Percentiles rank a stretch among this genome's conserved stretches.
These are phyloP conservation scores for Phanerodontia chrysosporium DNA, from an alignment of 768 basidiomycete species.

Conservation along the genomic window DNA sequence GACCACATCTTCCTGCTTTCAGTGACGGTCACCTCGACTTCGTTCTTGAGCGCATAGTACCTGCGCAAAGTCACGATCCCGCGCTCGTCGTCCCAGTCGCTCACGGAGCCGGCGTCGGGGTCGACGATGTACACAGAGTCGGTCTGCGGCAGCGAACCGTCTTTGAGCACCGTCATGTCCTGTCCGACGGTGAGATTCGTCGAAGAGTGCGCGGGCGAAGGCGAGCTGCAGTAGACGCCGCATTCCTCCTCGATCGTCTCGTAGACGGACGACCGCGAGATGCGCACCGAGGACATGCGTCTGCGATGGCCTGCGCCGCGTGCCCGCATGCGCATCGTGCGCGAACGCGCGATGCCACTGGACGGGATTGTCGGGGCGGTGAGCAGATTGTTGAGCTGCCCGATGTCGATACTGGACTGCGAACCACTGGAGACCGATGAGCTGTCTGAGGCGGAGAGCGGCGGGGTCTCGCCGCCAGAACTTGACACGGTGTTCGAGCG, in stretches of 20 bases:
- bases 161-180: not conserved
- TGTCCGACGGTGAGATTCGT: not conserved
- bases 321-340: constrained; percentile 43
- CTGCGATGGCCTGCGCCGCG: constrained; percentile 69
- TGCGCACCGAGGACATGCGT: constrained; percentile 58
- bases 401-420: constrained; percentile 72
- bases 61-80: constrained; percentile 60
- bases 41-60: constrained; percentile 66
- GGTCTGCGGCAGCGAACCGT: constrained; percentile 9
- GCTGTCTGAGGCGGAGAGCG: constrained; percentile 63
- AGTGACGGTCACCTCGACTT: constrained; percentile 58
- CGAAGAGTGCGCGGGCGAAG: constrained; percentile 15
- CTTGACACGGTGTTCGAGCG: constrained; percentile 70
- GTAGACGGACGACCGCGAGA: constrained; percentile 66
- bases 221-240: constrained; percentile 31
- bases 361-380: constrained; percentile 49
- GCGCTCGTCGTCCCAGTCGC: constrained; percentile 71
- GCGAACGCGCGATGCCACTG: constrained; percentile 34
- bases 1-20: constrained; percentile 65
- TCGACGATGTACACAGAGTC: constrained; percentile 50
- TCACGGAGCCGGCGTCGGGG: too few species aligned
- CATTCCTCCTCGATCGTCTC: constrained; percentile 83
- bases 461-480: constrained; percentile 68
- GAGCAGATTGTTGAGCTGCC: constrained; percentile 53
- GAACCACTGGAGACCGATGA: constrained; percentile 69